Evolutionary conservation across 2,329 filamentous ascomycete species (phyloP).

Genomic region (Berkeleyomyces rouxiae): DNA sequence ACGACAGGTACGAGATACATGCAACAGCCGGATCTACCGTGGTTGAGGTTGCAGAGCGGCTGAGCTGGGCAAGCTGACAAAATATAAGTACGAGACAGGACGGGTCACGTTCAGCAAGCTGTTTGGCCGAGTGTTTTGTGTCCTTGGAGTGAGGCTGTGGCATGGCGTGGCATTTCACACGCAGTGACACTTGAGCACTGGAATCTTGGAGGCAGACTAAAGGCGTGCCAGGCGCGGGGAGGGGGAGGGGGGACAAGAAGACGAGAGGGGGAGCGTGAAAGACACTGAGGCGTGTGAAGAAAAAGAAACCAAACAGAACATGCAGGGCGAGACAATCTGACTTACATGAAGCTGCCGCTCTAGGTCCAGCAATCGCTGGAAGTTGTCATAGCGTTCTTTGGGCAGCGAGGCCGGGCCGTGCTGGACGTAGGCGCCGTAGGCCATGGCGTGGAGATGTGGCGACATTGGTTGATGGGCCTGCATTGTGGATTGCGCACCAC

Average conservation of each 20-base stretch:
- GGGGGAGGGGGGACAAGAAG: background rate
- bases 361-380: slow-evolving; percentile 6
- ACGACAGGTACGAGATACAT: background rate
- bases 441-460: background rate
- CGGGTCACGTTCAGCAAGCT: background rate
- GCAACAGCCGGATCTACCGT: background rate
- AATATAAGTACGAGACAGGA: background rate
- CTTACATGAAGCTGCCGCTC: slow-evolving; percentile 9
- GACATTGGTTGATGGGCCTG: background rate
- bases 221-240: background rate
- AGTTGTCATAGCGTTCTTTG: slow-evolving; percentile 3
- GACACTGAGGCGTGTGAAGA: background rate
- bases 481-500: background rate
- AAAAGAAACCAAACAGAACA: background rate
- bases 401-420: background rate
- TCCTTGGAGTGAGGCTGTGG: background rate
- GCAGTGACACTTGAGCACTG: background rate
- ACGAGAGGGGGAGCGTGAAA: background rate
- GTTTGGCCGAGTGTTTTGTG: background rate
- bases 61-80: background rate
- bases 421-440: background rate
- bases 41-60: background rate
- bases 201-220: background rate
- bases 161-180: background rate
- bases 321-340: background rate